phyloP scores from a whole-genome alignment of 1,284 basidiomycete genomes.

The Ceratobasidium sp. region DNA sequence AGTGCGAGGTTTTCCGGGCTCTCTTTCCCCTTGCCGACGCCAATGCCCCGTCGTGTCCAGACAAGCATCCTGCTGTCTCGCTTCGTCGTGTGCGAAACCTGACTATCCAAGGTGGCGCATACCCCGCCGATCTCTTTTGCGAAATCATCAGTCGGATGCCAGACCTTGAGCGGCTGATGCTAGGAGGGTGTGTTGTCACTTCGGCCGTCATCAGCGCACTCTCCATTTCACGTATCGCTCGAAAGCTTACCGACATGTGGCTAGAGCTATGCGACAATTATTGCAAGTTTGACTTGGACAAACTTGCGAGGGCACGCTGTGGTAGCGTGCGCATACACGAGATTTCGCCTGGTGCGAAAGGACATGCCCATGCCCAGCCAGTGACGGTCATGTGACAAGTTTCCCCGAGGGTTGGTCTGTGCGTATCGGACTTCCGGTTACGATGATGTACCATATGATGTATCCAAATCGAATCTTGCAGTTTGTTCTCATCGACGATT shows the following conservation, averaged over 20 bases:
- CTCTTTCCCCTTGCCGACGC: conserved; percentile 11
- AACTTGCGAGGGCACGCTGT: conserved; percentile 11
- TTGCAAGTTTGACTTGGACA: conserved; percentile 24
- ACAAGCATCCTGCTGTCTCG: conserved; percentile 7
- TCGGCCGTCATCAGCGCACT: conserved; percentile 16
- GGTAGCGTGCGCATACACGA: conserved; percentile 25
- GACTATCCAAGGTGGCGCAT: conserved; percentile 32
- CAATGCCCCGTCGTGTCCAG: neutral
- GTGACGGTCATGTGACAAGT: conserved; percentile 19
- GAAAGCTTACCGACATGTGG: conserved; percentile 34
- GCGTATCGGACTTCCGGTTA: conserved; percentile 14
- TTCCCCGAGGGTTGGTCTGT: conserved; percentile 14
- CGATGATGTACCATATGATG: neutral
- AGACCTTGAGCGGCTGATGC: conserved; percentile 32
- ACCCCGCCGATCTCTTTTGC: conserved; percentile 31
- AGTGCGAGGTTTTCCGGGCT: conserved; percentile 32
- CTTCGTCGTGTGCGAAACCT: conserved; percentile 26
- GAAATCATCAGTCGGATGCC: conserved; percentile 35
- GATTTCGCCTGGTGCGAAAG: conserved; percentile 1
- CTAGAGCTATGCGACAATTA: conserved; percentile 33
- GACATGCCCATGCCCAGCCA: neutral
- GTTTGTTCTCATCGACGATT: neutral
- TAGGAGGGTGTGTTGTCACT: conserved; percentile 22
- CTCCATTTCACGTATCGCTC: conserved; percentile 18
- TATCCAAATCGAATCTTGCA: neutral